Evolutionary conservation across 768 basidiomycete genomes (phyloP), one percentile per base, ranked within the genome.

Genomic region (Leccinum disarticulatum): DNA sequence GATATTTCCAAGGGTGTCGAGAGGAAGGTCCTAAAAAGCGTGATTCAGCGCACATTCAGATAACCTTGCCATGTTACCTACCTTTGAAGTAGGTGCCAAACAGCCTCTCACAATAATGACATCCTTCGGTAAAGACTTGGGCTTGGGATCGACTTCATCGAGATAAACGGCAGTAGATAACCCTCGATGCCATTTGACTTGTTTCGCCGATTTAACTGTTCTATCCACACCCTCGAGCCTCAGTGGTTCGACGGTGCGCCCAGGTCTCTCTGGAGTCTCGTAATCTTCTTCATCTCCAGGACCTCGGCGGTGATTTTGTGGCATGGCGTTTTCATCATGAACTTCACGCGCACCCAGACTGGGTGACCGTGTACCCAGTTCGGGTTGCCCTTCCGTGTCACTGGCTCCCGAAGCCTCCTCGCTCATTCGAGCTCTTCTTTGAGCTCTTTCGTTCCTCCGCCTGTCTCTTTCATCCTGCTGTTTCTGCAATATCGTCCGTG

Each of bases 221-320:
- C 69, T 71, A 51, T 68, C 74, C 19, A 69, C 76, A 28, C 74
- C 76, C 15, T 64, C 69, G 35, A 76, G 77, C 55, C 74, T 71
- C 19, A 75, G 70, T 15, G 77, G 70, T 70, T 83, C 85, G 56
- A 73, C 56, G 38, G 73, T 71, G 51, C 75, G 73, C 28, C 75
- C 74, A 36, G 76, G 73, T 64, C 76, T 76, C 49, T 80, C 76
- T 3, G 90, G 90, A 11, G 88, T 89, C 66, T 81, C 80, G 64
- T 91, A 91, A 60, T 91, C 90, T 65, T 87, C 91, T 28, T 91
- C 90, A 27, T 94, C 91, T 2, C 91, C 92, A 4, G 91, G 83
- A 2, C 86, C 91, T 66, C 85, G 77, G 55, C 70, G 74, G 74
- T 91, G 88, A 61, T 71, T 74, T 55, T 61, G 55, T 54, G 52